Conservation (phyloP, 2,329 filamentous ascomycete species). For the Clarireedia hainanense region DNA sequence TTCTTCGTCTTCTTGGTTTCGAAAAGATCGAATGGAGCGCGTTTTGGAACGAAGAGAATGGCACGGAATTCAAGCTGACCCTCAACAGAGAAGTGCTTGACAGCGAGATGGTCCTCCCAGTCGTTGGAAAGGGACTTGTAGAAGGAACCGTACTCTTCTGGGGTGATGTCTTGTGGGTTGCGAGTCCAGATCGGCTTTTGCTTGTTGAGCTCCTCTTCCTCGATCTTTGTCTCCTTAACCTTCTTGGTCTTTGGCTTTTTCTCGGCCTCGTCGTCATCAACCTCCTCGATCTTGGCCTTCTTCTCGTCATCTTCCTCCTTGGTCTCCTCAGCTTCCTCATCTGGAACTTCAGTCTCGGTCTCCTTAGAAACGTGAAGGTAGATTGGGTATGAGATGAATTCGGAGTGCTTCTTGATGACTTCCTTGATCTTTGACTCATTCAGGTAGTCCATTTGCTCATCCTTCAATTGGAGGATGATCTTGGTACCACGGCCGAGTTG, state of each 20-base stretch:
- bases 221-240: constrained; percentile 96
- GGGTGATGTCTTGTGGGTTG: constrained; percentile 89
- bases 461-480: constrained; percentile 98
- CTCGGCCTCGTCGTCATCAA: constrained; percentile 12
- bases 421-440: constrained; percentile 99
- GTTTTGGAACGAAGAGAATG: constrained; percentile 99
- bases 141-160: constrained; percentile 97
- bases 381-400: constrained; percentile 99
- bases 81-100: constrained; percentile 99
- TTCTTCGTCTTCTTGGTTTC: constrained; percentile 99
- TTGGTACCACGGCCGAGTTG: constrained; percentile 89
- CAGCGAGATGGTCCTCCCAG: constrained; percentile 98
- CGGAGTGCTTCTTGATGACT: constrained; percentile 99
- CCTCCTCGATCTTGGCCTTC: constrained; percentile 14
- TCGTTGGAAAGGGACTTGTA: constrained; percentile 99
- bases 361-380: constrained; percentile 99
- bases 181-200: constrained; percentile 99
- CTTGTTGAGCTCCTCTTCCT: constrained; percentile 99
- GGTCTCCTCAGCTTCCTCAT: constrained; percentile 10
- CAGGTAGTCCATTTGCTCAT: constrained; percentile 96
- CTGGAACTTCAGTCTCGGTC: constrained; percentile 89
- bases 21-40: constrained; percentile 97
- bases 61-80: constrained; percentile 99
- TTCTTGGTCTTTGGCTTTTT: constrained; percentile 73
- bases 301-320: constrained; percentile 37